phyloP scores from a whole-genome alignment of 371 early-diverging fungal genomes.

The Apophysomyces elegans region DNA sequence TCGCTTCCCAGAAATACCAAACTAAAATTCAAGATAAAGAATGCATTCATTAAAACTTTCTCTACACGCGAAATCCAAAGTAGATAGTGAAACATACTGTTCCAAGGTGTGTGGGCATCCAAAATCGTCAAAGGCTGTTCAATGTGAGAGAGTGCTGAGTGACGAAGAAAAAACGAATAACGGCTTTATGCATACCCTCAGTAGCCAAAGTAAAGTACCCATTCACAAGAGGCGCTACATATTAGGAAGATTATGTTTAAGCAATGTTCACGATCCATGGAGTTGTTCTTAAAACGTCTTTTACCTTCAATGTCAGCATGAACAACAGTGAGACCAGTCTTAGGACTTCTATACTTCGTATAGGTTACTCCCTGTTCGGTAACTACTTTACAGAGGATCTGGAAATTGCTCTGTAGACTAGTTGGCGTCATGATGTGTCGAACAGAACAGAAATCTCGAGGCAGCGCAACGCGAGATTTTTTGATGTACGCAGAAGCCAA shows the following conservation, averaged over 20 bases:
- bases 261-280: constrained; percentile 2
- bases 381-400: constrained; percentile 39
- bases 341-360: constrained; percentile 59
- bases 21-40: constrained; percentile 27
- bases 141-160: neutral
- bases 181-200: constrained; percentile 48
- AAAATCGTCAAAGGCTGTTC: constrained; percentile 68
- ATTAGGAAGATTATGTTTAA: neutral
- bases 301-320: constrained; percentile 68
- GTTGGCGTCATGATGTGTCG: neutral
- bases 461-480: constrained; percentile 8
- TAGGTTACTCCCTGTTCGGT: constrained; percentile 52
- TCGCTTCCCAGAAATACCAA: constrained; percentile 71
- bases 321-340: constrained; percentile 65
- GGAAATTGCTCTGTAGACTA: constrained; percentile 23
- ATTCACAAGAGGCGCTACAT: constrained; percentile 64
- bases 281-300: neutral
- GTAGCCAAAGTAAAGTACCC: constrained; percentile 71
- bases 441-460: constrained; percentile 40
- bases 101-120: constrained; percentile 75
- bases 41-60: neutral
- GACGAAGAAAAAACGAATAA: neutral
- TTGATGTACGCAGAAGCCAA: too few relatives aligned
- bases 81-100: constrained; percentile 50
- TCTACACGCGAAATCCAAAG: neutral